Percentiles rank a stretch among this genome's conserved stretches.
Evolutionary conservation across 2,329 filamentous ascomycete genomes (phyloP).

Genomic region (Alternaria ethzedia): DNA sequence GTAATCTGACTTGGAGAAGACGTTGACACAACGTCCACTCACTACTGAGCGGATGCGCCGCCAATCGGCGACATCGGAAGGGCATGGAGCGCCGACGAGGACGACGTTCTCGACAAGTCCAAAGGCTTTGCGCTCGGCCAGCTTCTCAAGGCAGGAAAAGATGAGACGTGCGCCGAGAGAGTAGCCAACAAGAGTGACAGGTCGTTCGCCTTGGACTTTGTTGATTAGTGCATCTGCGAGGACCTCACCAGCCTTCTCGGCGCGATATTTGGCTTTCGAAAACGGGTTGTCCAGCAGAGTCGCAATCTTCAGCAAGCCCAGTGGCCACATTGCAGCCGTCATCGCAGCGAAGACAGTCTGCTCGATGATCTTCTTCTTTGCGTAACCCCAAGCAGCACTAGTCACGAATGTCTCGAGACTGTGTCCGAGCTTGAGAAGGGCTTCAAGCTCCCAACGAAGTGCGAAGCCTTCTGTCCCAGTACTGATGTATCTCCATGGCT

Average conservation of each 20-base stretch:
- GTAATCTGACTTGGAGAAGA: conserved; percentile 86
- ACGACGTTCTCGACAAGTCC: conserved; percentile 85
- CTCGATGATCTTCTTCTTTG: conserved; percentile 77
- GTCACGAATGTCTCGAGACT: conserved; percentile 79
- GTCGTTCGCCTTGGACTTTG: conserved; percentile 79
- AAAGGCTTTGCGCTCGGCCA: conserved; percentile 80
- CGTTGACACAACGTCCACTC: conserved; percentile 82
- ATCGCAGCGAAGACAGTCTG: conserved; percentile 58
- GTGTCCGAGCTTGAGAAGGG: conserved; percentile 77
- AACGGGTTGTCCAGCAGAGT: conserved; percentile 81
- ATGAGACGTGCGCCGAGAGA: conserved; percentile 83
- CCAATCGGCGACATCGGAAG: conserved; percentile 76
- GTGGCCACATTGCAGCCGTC: conserved; percentile 57
- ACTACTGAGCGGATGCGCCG: conserved; percentile 77
- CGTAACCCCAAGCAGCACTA: conserved; percentile 79
- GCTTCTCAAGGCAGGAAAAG: conserved; percentile 76
- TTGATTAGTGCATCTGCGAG: conserved; percentile 84
- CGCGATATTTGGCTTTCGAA: conserved; percentile 74
- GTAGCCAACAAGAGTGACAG: conserved; percentile 81
- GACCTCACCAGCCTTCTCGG: conserved; percentile 79
- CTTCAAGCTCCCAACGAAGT: conserved; percentile 81
- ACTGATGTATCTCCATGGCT: conserved; percentile 80
- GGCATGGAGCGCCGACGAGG: conserved; percentile 80
- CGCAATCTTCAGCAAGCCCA: conserved; percentile 54
- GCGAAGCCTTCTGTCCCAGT: conserved; percentile 79